These are phyloP conservation scores for Plectosphaerella cucumerina DNA, from an alignment of 2,329 filamentous ascomycete species.

Conservation along the genomic window DNA sequence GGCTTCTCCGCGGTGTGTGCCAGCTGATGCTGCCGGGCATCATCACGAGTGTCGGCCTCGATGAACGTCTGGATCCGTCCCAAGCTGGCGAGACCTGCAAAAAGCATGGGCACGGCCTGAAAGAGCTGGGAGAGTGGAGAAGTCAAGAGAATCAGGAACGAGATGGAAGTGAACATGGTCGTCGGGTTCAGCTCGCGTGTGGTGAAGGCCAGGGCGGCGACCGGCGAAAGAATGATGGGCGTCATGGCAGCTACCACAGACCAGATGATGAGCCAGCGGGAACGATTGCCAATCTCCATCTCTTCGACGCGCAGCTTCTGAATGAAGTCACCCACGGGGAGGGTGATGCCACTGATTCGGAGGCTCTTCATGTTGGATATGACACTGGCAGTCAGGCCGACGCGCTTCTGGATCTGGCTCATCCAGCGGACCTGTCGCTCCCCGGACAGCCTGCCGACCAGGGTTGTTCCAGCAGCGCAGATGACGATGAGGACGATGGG, in stretches of 20 bases:
- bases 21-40: not conserved
- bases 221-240: conserved; percentile 30
- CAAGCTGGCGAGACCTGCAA: conserved; percentile 21
- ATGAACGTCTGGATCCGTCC: conserved; percentile 4
- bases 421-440: conserved; percentile 23
- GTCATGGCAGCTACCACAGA: conserved; percentile 24
- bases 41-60: conserved; percentile 20
- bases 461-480: conserved; percentile 13
- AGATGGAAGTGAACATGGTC: conserved; percentile 24
- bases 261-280: conserved; percentile 18
- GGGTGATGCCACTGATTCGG: conserved; percentile 23
- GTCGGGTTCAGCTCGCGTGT: conserved; percentile 16
- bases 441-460: conserved; percentile 14
- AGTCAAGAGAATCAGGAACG: conserved; percentile 28
- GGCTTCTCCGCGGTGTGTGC: not conserved
- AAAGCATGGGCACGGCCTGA: conserved; percentile 23
- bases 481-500: conserved; percentile 23
- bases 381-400: conserved; percentile 15
- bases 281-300: conserved; percentile 15
- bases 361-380: conserved; percentile 22
- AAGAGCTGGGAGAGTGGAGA: conserved; percentile 25
- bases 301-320: conserved; percentile 18
- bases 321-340: conserved; percentile 17
- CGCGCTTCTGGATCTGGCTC: conserved; percentile 21
- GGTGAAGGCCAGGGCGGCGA: conserved; percentile 24